Evolutionary conservation across 2,329 filamentous ascomycete genomes (phyloP), one percentile per base, ranked within the genome.

Genomic region (Lachnellula occidentalis): DNA sequence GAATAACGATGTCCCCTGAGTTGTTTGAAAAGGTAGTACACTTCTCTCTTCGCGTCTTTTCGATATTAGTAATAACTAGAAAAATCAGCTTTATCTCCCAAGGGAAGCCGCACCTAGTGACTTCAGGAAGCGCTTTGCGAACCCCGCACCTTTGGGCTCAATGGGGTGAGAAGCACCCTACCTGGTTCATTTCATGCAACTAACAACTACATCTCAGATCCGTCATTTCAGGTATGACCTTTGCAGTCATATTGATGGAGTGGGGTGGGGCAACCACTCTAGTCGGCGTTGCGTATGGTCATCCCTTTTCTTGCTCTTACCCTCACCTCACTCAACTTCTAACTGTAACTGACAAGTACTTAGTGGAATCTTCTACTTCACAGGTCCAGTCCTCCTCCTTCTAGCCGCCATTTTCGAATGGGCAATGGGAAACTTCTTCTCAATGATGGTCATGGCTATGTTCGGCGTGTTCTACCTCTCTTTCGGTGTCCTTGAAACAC

Each of bases 361-460:
- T 31, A 64, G 61, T 11, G 61, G 61, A 1, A 62, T 64, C 7
- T 64, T 64, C 47, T 62, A 46, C 48, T 64, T 64, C 43, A 64
- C 61, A 1, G 77, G 77, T 1, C 77, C 76, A 1, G 62, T 79
- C 12, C 71, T 79, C 45, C 68, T 79, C 6, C 62, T 73, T 14
- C 70, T 78, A 34, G 69, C 73, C 31, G 73, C 75, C 53, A 73
- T 80, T 6, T 78, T 78, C 58, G 76, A 79, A 58, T 80, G 76
- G 76, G 73, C 80, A 45, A 75, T 76, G 71, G 74, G 73, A 5
- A 77, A 77, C 60, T 77, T 77, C 70, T 75, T 76, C 58, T 68
- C 73, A 2, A 79, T 79, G 76, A 76, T 78, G 71, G 74, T 77
- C 0, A 76, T 76, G 67, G 76, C 73, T 4, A 69, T 80, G 37